A percentile compares a stretch with the other conserved stretches of the same genome.
phyloP scores from a whole-genome alignment of 2,329 filamentous ascomycete genomes.

The Xylariaceae sp. region DNA sequence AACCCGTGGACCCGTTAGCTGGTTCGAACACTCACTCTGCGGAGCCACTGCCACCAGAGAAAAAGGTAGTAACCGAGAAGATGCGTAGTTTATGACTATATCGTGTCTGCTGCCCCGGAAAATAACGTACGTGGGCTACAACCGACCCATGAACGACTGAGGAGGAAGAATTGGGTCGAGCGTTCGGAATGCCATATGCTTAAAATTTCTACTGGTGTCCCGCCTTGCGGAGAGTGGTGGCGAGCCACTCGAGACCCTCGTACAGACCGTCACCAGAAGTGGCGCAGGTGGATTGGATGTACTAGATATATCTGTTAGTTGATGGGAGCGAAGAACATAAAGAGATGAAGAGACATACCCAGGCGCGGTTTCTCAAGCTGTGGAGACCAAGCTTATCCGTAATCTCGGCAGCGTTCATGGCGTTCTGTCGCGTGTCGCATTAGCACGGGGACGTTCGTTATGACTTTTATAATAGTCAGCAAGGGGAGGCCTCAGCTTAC shows the following conservation, averaged over 20 bases:
- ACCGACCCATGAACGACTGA: conserved; percentile 46
- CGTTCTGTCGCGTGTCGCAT: conserved; percentile 58
- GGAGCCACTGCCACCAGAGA: conserved; percentile 25
- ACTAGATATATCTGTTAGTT: conserved; percentile 47
- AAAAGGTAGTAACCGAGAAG: conserved; percentile 28
- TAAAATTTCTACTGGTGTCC: conserved; percentile 53
- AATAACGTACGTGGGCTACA: conserved; percentile 53
- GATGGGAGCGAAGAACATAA: neutral
- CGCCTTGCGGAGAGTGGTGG: conserved; percentile 74
- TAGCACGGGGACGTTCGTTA: conserved; percentile 28
- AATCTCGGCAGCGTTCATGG: conserved; percentile 99
- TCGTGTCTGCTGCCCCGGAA: conserved; percentile 49
- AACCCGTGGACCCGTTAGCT: conserved; percentile 10
- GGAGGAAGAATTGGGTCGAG: conserved; percentile 40
- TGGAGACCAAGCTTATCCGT: conserved; percentile 99
- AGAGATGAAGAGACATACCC: conserved; percentile 63
- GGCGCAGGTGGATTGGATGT: conserved; percentile 99
- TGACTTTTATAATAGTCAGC: neutral
- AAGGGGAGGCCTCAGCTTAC: conserved; percentile 51
- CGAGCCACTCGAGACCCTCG: conserved; percentile 94
- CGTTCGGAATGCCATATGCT: conserved; percentile 34
- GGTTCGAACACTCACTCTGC: conserved; percentile 23
- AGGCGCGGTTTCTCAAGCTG: conserved; percentile 96
- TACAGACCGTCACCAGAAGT: conserved; percentile 99
- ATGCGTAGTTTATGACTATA: conserved; percentile 46